Conservation (phyloP, 2,329 filamentous ascomycete genomes). For the Myrmaecium sp. region DNA sequence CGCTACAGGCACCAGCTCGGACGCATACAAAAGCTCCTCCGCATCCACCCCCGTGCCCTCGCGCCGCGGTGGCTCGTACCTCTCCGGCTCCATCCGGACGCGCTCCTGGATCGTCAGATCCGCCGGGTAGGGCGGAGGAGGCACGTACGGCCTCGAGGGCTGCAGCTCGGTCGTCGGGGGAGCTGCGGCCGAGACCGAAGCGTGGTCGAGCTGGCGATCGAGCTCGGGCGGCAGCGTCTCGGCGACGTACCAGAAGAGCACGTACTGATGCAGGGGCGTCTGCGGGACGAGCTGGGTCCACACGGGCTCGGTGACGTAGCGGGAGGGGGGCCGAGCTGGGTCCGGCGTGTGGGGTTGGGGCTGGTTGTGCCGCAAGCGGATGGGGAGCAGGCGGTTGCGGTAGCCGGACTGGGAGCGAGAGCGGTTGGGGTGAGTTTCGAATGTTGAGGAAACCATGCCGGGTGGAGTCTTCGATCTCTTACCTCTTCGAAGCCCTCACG, state of each 20-base stretch:
- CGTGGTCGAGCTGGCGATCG: conserved; percentile 7
- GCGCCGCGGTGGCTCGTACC: conserved; percentile 29
- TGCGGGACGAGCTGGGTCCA: conserved; percentile 29
- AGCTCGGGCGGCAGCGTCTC: conserved; percentile 27
- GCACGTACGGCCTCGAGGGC: conserved; percentile 13
- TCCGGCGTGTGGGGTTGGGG: conserved; percentile 18
- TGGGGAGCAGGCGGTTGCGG: conserved; percentile 30
- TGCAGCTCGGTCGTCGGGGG: conserved; percentile 8
- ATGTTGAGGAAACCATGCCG: not conserved
- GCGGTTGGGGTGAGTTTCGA: not conserved
- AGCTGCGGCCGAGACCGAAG: not conserved
- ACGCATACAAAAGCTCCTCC: conserved; percentile 28
- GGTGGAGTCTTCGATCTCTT: conserved; percentile 2
- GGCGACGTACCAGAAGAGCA: conserved; percentile 30
- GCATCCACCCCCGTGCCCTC: conserved; percentile 31
- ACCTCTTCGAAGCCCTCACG: conserved; percentile 35
- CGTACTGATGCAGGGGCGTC: conserved; percentile 20
- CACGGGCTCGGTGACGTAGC: conserved; percentile 25
- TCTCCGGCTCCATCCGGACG: conserved; percentile 20
- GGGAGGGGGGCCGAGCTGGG: conserved; percentile 6
- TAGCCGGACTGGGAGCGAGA: conserved; percentile 23
- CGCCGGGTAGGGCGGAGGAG: conserved; percentile 20
- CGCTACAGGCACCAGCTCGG: conserved; percentile 23
- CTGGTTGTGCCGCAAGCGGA: conserved; percentile 27
- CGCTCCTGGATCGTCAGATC: conserved; percentile 21